Evolutionary conservation across 129 eudicot genomes (phyloP).

Genomic region (Artemisia tridentata): DNA sequence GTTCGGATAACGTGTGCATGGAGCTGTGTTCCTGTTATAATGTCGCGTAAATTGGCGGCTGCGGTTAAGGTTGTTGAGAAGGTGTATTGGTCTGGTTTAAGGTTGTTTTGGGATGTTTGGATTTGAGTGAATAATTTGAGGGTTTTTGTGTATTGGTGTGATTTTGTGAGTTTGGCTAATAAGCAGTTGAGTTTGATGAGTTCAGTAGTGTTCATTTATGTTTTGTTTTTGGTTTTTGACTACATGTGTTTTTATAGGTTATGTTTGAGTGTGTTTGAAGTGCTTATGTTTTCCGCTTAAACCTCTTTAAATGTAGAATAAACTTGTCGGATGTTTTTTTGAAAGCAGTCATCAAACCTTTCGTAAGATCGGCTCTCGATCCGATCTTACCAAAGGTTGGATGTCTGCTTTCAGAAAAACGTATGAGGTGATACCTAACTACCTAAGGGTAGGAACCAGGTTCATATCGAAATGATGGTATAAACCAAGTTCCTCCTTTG

Average conservation of each 20-base stretch:
- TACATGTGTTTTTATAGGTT: slow-evolving; percentile 21
- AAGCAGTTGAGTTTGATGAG: slow-evolving; percentile 63
- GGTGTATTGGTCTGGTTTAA: slow-evolving; percentile 82
- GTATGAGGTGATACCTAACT: no score
- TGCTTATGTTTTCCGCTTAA: background rate
- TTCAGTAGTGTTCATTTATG: slow-evolving; percentile 34
- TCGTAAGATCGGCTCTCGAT: no score
- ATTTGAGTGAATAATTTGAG: slow-evolving; percentile 61
- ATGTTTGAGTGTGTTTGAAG: background rate
- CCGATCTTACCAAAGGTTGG: no score
- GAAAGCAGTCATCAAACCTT: no score
- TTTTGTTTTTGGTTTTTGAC: slow-evolving; percentile 21
- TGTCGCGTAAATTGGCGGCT: slow-evolving; percentile 40
- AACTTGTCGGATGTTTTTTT: no score
- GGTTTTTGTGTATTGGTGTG: slow-evolving; percentile 47
- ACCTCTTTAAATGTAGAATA: no score
- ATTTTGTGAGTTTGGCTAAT: slow-evolving; percentile 51
- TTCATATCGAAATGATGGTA: no score
- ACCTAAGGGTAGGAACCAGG: no score
- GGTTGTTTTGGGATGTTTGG: slow-evolving; percentile 45
- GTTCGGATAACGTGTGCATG: slow-evolving; percentile 52
- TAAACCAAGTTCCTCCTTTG: no score
- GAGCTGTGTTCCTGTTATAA: slow-evolving; percentile 51
- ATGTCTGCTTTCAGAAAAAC: no score
- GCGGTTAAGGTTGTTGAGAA: slow-evolving; percentile 78